phyloP scores from a whole-genome alignment of 208 protist species.

The Tetramitus jugosus region DNA sequence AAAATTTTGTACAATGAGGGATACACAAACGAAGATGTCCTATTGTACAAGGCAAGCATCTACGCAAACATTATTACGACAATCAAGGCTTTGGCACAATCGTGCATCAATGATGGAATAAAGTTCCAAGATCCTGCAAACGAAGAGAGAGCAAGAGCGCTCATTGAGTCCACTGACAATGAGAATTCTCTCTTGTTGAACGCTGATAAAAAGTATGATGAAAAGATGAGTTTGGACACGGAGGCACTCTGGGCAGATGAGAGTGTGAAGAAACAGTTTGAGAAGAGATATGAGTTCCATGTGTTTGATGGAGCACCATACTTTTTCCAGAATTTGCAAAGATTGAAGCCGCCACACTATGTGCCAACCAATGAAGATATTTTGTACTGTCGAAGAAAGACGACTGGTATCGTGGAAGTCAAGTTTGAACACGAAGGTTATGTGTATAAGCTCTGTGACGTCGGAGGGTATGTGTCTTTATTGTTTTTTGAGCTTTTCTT shows the following conservation, averaged over 20 bases:
- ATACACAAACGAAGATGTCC: conserved; percentile 10
- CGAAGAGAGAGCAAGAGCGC: not conserved
- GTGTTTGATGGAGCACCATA: conserved; percentile 23
- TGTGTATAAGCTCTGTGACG: conserved; percentile 37
- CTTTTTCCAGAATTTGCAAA: conserved; percentile 30
- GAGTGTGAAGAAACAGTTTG: conserved; percentile 29
- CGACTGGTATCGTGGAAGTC: not conserved
- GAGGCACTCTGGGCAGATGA: not conserved
- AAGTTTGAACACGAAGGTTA: conserved; percentile 31
- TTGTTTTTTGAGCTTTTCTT: not conserved
- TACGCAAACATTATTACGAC: not conserved
- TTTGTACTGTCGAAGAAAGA: not conserved
- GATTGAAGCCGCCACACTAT: conserved; percentile 7
- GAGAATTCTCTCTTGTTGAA: not conserved
- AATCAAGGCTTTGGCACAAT: not conserved
- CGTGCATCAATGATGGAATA: not conserved
- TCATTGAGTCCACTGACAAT: not conserved
- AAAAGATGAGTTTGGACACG: not conserved
- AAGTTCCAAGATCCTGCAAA: not conserved
- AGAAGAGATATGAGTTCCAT: conserved; percentile 29
- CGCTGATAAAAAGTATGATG: not conserved
- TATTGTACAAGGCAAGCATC: not conserved
- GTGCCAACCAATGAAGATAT: conserved; percentile 3
- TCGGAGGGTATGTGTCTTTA: not conserved
- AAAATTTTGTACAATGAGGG: conserved; percentile 30